Base-by-base conservation (phyloP, 2,329 filamentous ascomycete genomes). In the Daldinia eschscholtzii region DNA sequence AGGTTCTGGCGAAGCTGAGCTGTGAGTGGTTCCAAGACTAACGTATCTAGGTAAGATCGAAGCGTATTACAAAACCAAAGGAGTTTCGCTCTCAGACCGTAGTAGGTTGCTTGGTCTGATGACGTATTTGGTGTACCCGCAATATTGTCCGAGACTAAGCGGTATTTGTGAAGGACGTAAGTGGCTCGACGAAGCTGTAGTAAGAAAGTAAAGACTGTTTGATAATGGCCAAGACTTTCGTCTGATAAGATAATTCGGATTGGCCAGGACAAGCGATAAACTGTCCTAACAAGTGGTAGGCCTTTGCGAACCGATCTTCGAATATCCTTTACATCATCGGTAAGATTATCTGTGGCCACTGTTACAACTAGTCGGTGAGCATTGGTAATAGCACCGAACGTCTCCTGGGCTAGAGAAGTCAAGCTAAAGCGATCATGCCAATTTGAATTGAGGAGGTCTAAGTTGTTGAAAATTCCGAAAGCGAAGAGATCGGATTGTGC, bases 391-490 rank as follows among this genome's bases (percentile, higher is more conserved):
- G 80, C 72, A 1, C 88, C 84, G 76, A 93, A 94, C 0, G 92
- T 89, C 63, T 90, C 90, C 65, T 93, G 92, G 0, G 91, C 90
- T 1, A 93, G 81, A 72, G 94, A 93, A 0, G 92, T 96, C 30
- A 98, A 82, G 0, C 92, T 85, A 75, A 95, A 97, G 20, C 90
- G 88, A 77, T 98, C 93, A 68, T 91, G 90, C 94, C 94, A 98
- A 39, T 81, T 82, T 5, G 76, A 79, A 76, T 82, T 84, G 15
- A 85, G 74, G 1, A 81, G 83, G 72, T 96, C 92, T 50, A 98
- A 86, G 56, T 91, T 89, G 62, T 90, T 87, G 76, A 97, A 97
- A 1, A 98, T 79, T 12, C 87, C 86, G 28, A 85, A 84, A 12
- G 91, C 87, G 72, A 97, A 91, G 0, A 82, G 80, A 53, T 91